Percentiles rank a stretch among this genome's conserved stretches.
Conservation (phyloP, 805 yeast genomes). For the Clavispora fructus region DNA sequence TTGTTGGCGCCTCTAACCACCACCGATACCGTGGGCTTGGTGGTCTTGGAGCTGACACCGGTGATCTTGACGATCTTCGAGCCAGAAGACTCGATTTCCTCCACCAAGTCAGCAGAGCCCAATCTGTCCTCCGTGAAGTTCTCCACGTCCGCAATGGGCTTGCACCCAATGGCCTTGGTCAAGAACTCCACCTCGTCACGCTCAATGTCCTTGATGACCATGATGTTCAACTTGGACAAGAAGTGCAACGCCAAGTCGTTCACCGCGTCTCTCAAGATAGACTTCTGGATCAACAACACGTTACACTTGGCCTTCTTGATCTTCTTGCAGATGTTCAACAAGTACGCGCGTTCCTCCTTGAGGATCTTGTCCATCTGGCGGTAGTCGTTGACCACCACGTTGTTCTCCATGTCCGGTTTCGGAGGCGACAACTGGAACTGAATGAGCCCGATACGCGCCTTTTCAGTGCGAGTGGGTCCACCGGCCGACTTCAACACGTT, state of each 20-base stretch:
- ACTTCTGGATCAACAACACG: conserved; percentile 82
- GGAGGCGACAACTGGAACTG: conserved; percentile 97
- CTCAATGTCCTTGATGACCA: conserved; percentile 94
- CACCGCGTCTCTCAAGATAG: conserved; percentile 92
- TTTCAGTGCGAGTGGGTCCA: conserved; percentile 91
- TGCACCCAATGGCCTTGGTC: conserved; percentile 79
- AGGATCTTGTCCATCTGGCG: conserved; percentile 98
- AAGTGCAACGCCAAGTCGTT: conserved; percentile 93
- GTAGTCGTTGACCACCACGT: conserved; percentile 94
- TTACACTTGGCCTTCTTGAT: conserved; percentile 96
- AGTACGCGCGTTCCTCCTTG: conserved; percentile 95
- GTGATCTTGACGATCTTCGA: conserved; percentile 85
- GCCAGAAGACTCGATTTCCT: conserved; percentile 85
- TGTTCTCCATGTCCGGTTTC: conserved; percentile 96
- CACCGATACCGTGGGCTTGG: conserved; percentile 73
- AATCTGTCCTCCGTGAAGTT: conserved; percentile 88
- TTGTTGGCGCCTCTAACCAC: conserved; percentile 93
- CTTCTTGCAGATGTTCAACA: conserved; percentile 90
- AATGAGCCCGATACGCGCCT: conserved; percentile 82
- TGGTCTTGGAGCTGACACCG: conserved; percentile 56
- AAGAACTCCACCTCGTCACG: conserved; percentile 95
- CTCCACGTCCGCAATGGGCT: conserved; percentile 94
- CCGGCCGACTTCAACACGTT: conserved; percentile 86
- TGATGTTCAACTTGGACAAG: conserved; percentile 82
- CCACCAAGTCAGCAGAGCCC: conserved; percentile 87